phyloP scores from a whole-genome alignment of 306 rosid genomes.

The Sphenostylis stenocarpa region DNA sequence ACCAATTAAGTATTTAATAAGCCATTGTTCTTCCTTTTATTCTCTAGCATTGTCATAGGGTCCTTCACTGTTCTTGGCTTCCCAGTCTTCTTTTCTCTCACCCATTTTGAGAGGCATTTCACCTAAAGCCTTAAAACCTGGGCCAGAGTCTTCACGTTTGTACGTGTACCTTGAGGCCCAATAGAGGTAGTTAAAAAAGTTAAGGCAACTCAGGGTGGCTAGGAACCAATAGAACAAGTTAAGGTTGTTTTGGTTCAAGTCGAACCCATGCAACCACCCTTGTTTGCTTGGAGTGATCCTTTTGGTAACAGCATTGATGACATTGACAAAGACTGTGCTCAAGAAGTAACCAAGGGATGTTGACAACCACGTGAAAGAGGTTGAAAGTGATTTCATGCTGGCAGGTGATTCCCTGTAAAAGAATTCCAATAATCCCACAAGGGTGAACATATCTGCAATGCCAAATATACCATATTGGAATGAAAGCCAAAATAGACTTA shows the following conservation, averaged over 20 bases:
- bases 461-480: conserved; percentile 81
- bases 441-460: conserved; percentile 87
- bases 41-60: background rate
- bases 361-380: conserved; percentile 72
- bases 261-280: conserved; percentile 68
- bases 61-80: conserved; percentile 16
- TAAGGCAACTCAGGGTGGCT: conserved; percentile 68
- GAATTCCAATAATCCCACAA: conserved; percentile 74
- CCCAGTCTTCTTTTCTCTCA: conserved; percentile 31
- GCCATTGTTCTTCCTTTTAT: background rate
- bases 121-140: conserved; percentile 17
- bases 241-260: conserved; percentile 57
- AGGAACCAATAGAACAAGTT: conserved; percentile 77
- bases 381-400: conserved; percentile 76
- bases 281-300: conserved; percentile 52
- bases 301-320: conserved; percentile 60
- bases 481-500: conserved; percentile 76
- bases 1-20: conserved; percentile 6
- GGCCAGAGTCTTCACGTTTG: conserved; percentile 46
- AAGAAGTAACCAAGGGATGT: conserved; percentile 68
- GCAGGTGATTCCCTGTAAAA: conserved; percentile 77
- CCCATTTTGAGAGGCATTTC: conserved; percentile 2
- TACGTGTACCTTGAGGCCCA: conserved; percentile 76
- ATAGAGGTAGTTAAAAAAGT: conserved; percentile 64
- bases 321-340: conserved; percentile 60